These are phyloP conservation scores for Leptodontidium sp. DNA, from an alignment of 2,329 filamentous ascomycete species.

Conservation along the genomic window DNA sequence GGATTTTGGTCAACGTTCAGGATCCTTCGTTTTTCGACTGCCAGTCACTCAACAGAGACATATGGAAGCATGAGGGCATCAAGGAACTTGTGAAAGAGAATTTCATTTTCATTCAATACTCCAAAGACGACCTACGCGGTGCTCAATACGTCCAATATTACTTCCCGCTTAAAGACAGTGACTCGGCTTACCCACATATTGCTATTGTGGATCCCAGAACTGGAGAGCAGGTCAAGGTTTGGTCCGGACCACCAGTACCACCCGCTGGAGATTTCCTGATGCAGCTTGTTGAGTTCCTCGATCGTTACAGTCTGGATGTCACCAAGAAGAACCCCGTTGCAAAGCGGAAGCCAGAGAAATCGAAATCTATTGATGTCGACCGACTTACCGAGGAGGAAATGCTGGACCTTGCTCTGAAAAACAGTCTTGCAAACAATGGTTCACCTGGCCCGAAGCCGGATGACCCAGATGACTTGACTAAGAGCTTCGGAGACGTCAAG, in stretches of 20 bases:
- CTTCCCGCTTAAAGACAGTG: slow-evolving; percentile 78
- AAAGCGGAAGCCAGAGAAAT: slow-evolving; percentile 74
- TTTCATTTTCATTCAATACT: slow-evolving; percentile 95
- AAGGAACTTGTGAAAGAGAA: slow-evolving; percentile 85
- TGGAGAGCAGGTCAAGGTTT: slow-evolving; percentile 95
- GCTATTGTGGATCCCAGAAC: slow-evolving; percentile 95
- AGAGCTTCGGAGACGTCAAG: slow-evolving; percentile 62
- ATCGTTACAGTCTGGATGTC: slow-evolving; percentile 88
- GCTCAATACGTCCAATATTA: slow-evolving; percentile 90
- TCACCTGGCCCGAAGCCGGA: slow-evolving; percentile 62
- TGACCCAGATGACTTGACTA: slow-evolving; percentile 90
- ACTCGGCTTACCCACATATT: slow-evolving; percentile 94
- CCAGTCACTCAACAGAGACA: slow-evolving; percentile 90
- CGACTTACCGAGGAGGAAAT: slow-evolving; percentile 97
- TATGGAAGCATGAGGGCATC: slow-evolving; percentile 90
- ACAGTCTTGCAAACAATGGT: slow-evolving; percentile 74
- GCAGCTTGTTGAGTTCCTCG: slow-evolving; percentile 94
- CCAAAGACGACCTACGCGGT: slow-evolving; percentile 82
- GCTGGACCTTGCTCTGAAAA: slow-evolving; percentile 91
- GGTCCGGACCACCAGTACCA: slow-evolving; percentile 86
- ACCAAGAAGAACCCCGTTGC: slow-evolving; percentile 94
- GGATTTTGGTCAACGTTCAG: slow-evolving; percentile 95
- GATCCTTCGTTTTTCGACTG: slow-evolving; percentile 94
- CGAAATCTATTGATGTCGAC: slow-evolving; percentile 77
- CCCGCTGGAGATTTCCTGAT: slow-evolving; percentile 83